Percentiles rank a stretch among this genome's conserved stretches.
Evolutionary conservation across 1,284 basidiomycete species (phyloP).

Genomic region (Phlebopus sp.): DNA sequence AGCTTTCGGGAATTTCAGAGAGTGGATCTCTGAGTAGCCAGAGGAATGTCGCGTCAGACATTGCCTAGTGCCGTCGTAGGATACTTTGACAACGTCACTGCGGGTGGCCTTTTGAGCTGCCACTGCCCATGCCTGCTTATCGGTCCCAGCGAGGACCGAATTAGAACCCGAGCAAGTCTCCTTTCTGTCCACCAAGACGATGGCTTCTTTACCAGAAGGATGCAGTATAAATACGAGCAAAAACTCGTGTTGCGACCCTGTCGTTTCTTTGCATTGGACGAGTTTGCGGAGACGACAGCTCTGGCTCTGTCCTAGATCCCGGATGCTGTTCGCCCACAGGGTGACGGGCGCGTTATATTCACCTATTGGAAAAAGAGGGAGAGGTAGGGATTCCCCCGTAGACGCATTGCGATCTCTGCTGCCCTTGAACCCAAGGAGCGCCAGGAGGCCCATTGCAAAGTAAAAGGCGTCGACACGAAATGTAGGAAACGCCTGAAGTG

Average conservation of each 20-base stretch:
- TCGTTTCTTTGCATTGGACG: conserved; percentile 11
- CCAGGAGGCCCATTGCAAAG: background rate
- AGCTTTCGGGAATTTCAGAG: conserved; percentile 9
- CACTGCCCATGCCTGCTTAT: background rate
- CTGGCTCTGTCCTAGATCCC: conserved; percentile 2
- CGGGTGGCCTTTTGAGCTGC: background rate
- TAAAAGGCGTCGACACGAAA: background rate
- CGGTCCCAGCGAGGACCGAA: background rate
- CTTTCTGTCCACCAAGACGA: conserved; percentile 8
- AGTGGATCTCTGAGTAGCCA: conserved; percentile 8
- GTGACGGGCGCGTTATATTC: conserved; percentile 4
- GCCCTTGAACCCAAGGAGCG: background rate
- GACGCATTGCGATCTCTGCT: background rate
- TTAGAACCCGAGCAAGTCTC: conserved; percentile 1
- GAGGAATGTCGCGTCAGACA: conserved; percentile 6
- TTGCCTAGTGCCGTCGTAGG: conserved; percentile 3
- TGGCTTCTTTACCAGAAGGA: conserved; percentile 10
- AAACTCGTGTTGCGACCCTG: conserved; percentile 9
- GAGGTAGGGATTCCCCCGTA: conserved; percentile 1
- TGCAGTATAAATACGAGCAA: conserved; percentile 12
- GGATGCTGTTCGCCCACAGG: conserved; percentile 11
- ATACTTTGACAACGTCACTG: conserved; percentile 8
- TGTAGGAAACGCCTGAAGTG: background rate
- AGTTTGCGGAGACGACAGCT: conserved; percentile 13
- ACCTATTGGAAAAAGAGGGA: conserved; percentile 10